Evolutionary conservation across 495 filamentous ascomycete species (phyloP).

Genomic region (Aspergillus sparsus): DNA sequence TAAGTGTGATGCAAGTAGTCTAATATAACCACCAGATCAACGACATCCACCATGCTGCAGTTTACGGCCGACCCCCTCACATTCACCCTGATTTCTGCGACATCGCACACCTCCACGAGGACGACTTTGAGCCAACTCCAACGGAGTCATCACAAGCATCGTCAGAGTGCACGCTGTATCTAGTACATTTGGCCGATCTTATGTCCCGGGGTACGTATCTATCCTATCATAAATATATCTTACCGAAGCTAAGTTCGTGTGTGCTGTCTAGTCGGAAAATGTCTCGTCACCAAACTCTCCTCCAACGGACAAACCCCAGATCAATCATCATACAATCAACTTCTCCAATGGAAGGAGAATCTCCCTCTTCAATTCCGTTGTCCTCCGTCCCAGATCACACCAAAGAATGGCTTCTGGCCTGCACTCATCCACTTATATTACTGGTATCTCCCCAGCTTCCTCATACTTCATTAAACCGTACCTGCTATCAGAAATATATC

Average conservation of each 20-base stretch:
- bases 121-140: neutral
- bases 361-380: neutral
- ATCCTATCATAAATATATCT: neutral
- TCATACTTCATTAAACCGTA: neutral
- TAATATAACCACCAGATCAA: neutral
- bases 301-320: neutral
- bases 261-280: neutral
- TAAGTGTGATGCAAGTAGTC: neutral
- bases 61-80: slow-evolving; percentile 6
- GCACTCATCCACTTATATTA: slow-evolving; percentile 3
- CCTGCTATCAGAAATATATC: neutral
- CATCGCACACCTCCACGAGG: neutral
- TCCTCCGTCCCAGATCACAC: neutral
- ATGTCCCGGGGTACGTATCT: slow-evolving; percentile 4
- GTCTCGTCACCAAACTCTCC: slow-evolving; percentile 6
- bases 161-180: slow-evolving; percentile 1
- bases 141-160: neutral
- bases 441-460: neutral
- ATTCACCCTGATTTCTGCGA: slow-evolving; percentile 7
- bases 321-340: neutral
- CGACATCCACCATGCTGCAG: slow-evolving; percentile 10
- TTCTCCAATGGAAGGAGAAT: slow-evolving; percentile 6
- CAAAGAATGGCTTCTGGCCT: slow-evolving; percentile 4
- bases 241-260: neutral
- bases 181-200: slow-evolving; percentile 4